Evolutionary conservation across 2,329 filamentous ascomycete species (phyloP).

Genomic region (Paraconiothyrium sp.): DNA sequence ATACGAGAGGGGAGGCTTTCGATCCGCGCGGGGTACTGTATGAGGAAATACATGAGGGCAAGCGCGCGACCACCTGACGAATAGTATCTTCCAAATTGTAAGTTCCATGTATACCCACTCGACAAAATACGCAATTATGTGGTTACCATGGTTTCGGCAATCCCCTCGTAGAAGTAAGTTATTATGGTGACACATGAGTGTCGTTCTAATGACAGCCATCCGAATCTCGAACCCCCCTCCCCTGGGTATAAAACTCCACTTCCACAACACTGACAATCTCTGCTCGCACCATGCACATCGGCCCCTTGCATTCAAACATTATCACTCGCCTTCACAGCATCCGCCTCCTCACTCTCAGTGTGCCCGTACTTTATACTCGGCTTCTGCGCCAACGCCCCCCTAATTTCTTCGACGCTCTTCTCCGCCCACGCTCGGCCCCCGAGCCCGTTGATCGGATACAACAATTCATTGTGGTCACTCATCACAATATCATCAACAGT

Average conservation of each 20-base stretch:
- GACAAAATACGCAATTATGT: no score
- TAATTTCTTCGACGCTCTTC: conserved; percentile 50
- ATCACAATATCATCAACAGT: conserved; percentile 61
- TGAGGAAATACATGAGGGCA: conserved; percentile 22
- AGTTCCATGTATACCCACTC: no score
- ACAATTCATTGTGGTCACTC: conserved; percentile 58
- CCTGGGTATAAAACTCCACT: background rate
- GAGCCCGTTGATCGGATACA: conserved; percentile 62
- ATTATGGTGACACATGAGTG: background rate
- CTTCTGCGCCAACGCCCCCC: conserved; percentile 52
- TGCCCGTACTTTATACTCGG: conserved; percentile 14
- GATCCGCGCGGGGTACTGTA: background rate
- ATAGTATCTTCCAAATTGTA: no score
- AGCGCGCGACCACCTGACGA: background rate
- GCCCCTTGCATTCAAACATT: background rate
- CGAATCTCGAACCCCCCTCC: background rate
- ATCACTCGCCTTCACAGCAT: conserved; percentile 5
- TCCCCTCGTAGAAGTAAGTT: background rate
- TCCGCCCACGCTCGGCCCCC: conserved; percentile 47
- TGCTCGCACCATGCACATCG: background rate
- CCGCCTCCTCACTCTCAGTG: conserved; percentile 14
- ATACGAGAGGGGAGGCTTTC: conserved; percentile 21
- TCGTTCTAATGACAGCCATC: background rate
- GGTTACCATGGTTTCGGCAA: background rate
- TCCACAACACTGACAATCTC: background rate